These are phyloP conservation scores for Hypomontagnella monticulosa DNA, from an alignment of 495 filamentous ascomycete genomes.

Conservation along the genomic window DNA sequence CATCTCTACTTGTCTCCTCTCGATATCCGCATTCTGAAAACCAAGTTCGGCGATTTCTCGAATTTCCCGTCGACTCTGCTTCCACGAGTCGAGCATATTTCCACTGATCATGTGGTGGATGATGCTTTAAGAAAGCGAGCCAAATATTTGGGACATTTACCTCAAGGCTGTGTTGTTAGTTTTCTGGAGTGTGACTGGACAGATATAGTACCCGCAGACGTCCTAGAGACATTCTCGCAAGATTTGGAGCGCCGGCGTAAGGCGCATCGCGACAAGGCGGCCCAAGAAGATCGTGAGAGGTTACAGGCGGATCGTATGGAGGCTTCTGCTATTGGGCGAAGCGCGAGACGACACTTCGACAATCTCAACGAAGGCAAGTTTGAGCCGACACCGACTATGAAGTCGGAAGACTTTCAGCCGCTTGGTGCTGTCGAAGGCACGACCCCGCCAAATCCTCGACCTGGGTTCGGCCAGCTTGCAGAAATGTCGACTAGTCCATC, in stretches of 20 bases:
- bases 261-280: slow-evolving; percentile 85
- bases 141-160: slow-evolving; percentile 92
- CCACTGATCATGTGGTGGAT: slow-evolving; percentile 89
- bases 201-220: slow-evolving; percentile 80
- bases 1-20: slow-evolving; percentile 94
- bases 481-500: slow-evolving; percentile 79
- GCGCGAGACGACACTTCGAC: slow-evolving; percentile 47
- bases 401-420: slow-evolving; percentile 72
- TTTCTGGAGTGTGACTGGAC: slow-evolving; percentile 99
- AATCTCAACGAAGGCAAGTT: slow-evolving; percentile 47
- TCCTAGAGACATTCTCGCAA: slow-evolving; percentile 74
- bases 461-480: slow-evolving; percentile 55
- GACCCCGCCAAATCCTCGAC: slow-evolving; percentile 51
- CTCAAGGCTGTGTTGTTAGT: slow-evolving; percentile 89
- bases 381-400: slow-evolving; percentile 48
- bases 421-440: slow-evolving; percentile 58
- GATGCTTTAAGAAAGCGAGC: slow-evolving; percentile 85
- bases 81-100: slow-evolving; percentile 90
- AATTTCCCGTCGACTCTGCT: slow-evolving; percentile 89
- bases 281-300: slow-evolving; percentile 88
- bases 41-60: slow-evolving; percentile 84
- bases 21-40: slow-evolving; percentile 93
- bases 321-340: slow-evolving; percentile 59
- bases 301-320: slow-evolving; percentile 86
- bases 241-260: slow-evolving; percentile 85